Conservation (phyloP, 2,329 filamentous ascomycete species). For the Trichoderma sp. region DNA sequence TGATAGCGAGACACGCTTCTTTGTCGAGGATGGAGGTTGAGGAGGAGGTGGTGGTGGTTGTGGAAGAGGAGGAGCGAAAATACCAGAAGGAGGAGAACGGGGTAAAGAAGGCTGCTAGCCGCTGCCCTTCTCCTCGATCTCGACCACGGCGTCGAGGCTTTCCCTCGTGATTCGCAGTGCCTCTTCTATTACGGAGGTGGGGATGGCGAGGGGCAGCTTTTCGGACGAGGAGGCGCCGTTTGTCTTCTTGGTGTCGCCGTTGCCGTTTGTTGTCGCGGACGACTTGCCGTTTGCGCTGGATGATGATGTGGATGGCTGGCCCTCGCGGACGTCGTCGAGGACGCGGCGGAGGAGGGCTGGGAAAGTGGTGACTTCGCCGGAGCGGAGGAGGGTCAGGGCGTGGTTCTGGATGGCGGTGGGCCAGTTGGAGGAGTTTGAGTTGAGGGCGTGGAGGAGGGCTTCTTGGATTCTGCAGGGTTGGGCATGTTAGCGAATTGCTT, state of each 20-base stretch:
- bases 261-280: conserved; percentile 31
- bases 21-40: background rate
- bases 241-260: conserved; percentile 27
- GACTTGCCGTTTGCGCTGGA: conserved; percentile 33
- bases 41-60: background rate
- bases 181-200: conserved; percentile 58
- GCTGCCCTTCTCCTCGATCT: conserved; percentile 34
- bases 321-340: conserved; percentile 59
- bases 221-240: conserved; percentile 28
- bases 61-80: background rate
- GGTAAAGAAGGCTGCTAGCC: conserved; percentile 15
- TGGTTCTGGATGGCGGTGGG: conserved; percentile 58
- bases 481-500: background rate
- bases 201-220: conserved; percentile 50
- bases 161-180: conserved; percentile 59
- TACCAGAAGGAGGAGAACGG: background rate
- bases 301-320: conserved; percentile 34
- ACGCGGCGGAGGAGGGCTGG: conserved; percentile 59
- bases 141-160: conserved; percentile 51
- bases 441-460: conserved; percentile 58
- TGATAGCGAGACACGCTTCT: background rate
- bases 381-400: conserved; percentile 58
- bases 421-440: conserved; percentile 61
- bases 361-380: conserved; percentile 58
- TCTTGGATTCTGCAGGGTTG: conserved; percentile 57